These are phyloP conservation scores for Coccomyxa sp. DNA, from an alignment of 139 green algal genomes.

Conservation along the genomic window DNA sequence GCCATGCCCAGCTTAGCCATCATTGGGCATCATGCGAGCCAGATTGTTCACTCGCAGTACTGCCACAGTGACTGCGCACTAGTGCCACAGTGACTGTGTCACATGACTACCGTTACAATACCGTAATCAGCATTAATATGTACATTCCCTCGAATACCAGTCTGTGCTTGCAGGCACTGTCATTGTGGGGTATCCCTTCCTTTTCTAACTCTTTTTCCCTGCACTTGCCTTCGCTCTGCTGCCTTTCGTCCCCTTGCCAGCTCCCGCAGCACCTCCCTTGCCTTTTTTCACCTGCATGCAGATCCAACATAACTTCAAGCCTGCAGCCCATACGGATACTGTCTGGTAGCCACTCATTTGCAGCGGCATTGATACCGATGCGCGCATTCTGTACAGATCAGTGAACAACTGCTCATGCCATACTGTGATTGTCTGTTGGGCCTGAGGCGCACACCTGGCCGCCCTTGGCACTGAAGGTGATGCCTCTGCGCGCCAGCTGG, in stretches of 20 bases:
- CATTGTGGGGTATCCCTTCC: too few species aligned
- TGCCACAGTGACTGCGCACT: too few species aligned
- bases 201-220: too few species aligned
- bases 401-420: neutral
- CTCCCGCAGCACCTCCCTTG: neutral
- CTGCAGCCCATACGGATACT: neutral
- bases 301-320: neutral
- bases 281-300: neutral
- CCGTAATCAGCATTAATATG: too few species aligned
- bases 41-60: too few species aligned
- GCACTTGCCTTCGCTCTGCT: neutral
- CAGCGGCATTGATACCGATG: neutral
- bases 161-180: too few species aligned
- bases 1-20: too few species aligned
- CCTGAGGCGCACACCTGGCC: too few species aligned
- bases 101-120: too few species aligned
- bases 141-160: too few species aligned
- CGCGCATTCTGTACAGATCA: neutral
- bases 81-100: too few species aligned
- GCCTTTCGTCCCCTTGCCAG: neutral
- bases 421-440: neutral
- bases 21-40: too few species aligned
- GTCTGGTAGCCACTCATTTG: neutral
- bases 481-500: slow-evolving; percentile 20
- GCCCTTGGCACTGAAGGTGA: slow-evolving; percentile 16